Percentiles rank a stretch among this genome's conserved stretches.
Conservation (phyloP, 2,329 filamentous ascomycete genomes). For the Capronia coronata region DNA sequence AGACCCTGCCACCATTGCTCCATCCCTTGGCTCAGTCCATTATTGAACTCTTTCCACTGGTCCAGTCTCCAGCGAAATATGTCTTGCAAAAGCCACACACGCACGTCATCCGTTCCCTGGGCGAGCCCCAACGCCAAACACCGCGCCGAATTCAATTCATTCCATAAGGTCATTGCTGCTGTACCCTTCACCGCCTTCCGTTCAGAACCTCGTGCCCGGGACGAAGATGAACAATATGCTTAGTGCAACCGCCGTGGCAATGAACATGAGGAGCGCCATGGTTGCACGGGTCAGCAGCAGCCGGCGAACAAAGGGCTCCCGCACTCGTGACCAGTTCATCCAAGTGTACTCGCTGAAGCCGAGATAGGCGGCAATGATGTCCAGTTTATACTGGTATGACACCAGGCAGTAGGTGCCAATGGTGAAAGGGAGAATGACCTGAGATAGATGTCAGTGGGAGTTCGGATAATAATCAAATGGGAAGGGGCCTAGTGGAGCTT, state of each 20-base stretch:
- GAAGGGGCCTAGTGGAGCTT: not conserved
- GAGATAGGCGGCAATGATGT: constrained; percentile 81
- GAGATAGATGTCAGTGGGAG: constrained; percentile 15
- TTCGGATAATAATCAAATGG: not conserved
- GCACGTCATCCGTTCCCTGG: not conserved
- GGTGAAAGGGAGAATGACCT: constrained; percentile 83
- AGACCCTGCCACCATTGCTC: no score
- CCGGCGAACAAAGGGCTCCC: constrained; percentile 83
- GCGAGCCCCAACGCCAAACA: not conserved
- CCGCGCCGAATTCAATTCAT: not conserved
- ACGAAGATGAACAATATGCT: constrained; percentile 91
- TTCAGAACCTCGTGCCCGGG: constrained; percentile 58
- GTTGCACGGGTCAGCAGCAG: constrained; percentile 76
- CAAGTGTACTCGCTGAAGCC: constrained; percentile 95
- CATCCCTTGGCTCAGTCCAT: no score
- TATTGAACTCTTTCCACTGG: not conserved
- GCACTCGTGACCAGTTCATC: constrained; percentile 79
- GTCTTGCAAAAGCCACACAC: not conserved
- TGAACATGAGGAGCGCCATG: constrained; percentile 70
- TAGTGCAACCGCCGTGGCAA: constrained; percentile 71
- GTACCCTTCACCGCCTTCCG: constrained; percentile 4
- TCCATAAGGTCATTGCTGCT: not conserved
- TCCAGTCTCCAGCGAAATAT: no score
- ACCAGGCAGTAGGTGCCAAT: constrained; percentile 81
- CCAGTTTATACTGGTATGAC: constrained; percentile 92